Percentiles rank a stretch among this genome's conserved stretches.
These are phyloP conservation scores for Sporothrix protearum DNA, from an alignment of 2,329 filamentous ascomycete genomes.

Conservation along the genomic window DNA sequence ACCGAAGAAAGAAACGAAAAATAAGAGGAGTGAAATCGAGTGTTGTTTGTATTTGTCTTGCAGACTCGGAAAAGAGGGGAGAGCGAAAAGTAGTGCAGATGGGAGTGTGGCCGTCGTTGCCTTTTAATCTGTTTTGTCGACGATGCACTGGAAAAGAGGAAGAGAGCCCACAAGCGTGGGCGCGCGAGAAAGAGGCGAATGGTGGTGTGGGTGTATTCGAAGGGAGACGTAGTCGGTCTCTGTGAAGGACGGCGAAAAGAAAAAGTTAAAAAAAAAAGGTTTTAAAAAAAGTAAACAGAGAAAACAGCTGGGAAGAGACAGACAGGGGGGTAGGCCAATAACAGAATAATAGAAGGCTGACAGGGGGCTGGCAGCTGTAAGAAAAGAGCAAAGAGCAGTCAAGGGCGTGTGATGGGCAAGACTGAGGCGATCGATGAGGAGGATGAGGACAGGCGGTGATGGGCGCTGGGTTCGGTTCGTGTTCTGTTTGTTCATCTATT, in stretches of 20 bases:
- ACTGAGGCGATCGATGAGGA: background rate
- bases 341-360: conserved; percentile 16
- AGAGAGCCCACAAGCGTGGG: background rate
- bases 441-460: background rate
- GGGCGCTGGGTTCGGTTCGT: conserved; percentile 3
- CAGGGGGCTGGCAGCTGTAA: conserved; percentile 7
- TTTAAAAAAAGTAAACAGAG: too few relatives aligned
- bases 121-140: conserved; percentile 18
- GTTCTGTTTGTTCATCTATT: background rate
- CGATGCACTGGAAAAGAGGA: background rate
- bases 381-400: background rate
- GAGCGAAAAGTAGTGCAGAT: background rate
- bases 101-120: conserved; percentile 15
- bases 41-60: background rate
- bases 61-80: background rate
- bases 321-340: conserved; percentile 16
- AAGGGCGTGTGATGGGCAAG: background rate
- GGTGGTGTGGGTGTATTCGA: background rate
- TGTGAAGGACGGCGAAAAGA: background rate
- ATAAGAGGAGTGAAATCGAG: background rate
- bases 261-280: background rate
- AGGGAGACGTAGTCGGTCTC: background rate
- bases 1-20: background rate
- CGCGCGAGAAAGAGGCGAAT: background rate
- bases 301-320: background rate